Evolutionary conservation across 2,329 filamentous ascomycete genomes (phyloP).

Genomic region (Exophiala alcalophila): DNA sequence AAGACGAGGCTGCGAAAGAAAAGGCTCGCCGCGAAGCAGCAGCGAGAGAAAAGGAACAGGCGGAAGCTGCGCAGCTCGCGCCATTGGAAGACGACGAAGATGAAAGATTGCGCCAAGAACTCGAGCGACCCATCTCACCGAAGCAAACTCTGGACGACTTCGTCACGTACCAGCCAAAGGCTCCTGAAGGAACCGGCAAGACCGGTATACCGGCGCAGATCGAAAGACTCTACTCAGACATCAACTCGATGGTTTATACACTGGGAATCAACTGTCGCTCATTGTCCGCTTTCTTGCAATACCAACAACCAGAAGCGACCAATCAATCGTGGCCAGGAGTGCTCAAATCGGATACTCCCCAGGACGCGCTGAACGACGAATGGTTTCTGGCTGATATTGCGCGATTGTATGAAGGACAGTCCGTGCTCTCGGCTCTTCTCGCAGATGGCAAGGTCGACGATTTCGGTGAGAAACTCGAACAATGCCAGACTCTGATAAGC

Average conservation of each 20-base stretch:
- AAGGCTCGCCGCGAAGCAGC: conserved; percentile 25
- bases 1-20: conserved; percentile 27
- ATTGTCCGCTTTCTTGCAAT: conserved; percentile 55
- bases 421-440: conserved; percentile 63
- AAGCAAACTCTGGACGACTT: conserved; percentile 48
- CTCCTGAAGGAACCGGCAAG: conserved; percentile 41
- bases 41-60: conserved; percentile 22
- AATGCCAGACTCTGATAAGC: conserved; percentile 62
- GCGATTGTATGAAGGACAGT: conserved; percentile 63
- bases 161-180: conserved; percentile 47
- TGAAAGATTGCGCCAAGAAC: conserved; percentile 45
- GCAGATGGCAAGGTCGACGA: conserved; percentile 66
- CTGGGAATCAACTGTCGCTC: conserved; percentile 80
- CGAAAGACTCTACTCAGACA: conserved; percentile 50
- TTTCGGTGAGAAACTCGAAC: conserved; percentile 65
- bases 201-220: conserved; percentile 50
- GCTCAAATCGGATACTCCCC: conserved; percentile 51
- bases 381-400: conserved; percentile 76
- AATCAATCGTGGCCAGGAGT: conserved; percentile 48
- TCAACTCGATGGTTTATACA: conserved; percentile 83
- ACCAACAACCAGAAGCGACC: conserved; percentile 47
- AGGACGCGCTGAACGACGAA: conserved; percentile 66
- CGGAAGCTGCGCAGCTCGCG: conserved; percentile 37
- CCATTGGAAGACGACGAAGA: conserved; percentile 48
- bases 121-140: conserved; percentile 43